These are phyloP conservation scores for Leptographium wingfieldii DNA, from an alignment of 2,329 filamentous ascomycete genomes.

Conservation along the genomic window DNA sequence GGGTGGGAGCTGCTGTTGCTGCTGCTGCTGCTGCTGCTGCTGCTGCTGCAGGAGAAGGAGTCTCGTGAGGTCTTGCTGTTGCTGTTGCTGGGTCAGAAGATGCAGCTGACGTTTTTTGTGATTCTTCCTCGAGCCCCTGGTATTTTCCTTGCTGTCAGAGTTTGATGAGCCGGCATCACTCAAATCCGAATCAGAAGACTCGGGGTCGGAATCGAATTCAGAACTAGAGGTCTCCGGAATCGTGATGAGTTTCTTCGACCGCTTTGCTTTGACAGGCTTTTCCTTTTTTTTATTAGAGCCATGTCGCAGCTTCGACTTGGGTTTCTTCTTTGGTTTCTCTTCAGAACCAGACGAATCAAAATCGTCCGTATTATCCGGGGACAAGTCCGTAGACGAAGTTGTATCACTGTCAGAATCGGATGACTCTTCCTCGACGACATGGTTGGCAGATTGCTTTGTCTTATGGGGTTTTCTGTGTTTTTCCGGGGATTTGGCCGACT, in stretches of 20 bases:
- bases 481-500: constrained; percentile 16
- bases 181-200: constrained; percentile 11
- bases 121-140: constrained; percentile 4
- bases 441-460: constrained; percentile 14
- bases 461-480: constrained; percentile 20
- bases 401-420: constrained; percentile 9
- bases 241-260: constrained; percentile 15
- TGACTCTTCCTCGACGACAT: constrained; percentile 6
- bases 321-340: constrained; percentile 17
- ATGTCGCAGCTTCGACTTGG: constrained; percentile 18
- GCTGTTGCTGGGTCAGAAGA: constrained; percentile 8
- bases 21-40: constrained; percentile 1
- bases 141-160: not conserved
- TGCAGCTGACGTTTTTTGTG: constrained; percentile 11
- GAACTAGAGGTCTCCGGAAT: constrained; percentile 10
- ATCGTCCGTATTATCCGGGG: constrained; percentile 9
- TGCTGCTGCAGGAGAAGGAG: constrained; percentile 4
- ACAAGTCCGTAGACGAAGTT: constrained; percentile 15
- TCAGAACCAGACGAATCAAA: constrained; percentile 13
- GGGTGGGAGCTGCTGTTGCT: not conserved
- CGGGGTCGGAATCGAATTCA: constrained; percentile 1
- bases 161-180: not conserved
- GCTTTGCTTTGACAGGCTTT: constrained; percentile 14
- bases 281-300: constrained; percentile 18
- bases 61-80: constrained; percentile 3